A percentile compares a stretch with the other conserved stretches of the same genome.
Conservation (phyloP, 495 filamentous ascomycete species). For the Xylaria sp. region DNA sequence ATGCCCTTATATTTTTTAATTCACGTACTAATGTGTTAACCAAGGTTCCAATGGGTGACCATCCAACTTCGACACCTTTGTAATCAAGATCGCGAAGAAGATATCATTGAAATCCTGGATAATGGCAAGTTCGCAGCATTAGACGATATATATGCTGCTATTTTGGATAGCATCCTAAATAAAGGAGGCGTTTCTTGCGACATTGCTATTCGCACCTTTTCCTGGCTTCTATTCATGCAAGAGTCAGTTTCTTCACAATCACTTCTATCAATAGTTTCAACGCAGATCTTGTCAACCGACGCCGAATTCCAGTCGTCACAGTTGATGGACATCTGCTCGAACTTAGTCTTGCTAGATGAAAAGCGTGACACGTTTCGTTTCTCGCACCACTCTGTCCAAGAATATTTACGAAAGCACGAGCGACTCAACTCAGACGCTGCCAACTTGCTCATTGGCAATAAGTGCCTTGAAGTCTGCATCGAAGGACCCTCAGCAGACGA, state of each 20-base stretch:
- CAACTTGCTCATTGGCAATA: neutral
- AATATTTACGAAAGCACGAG: neutral
- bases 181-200: neutral
- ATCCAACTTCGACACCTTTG: neutral
- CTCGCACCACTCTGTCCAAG: neutral
- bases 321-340: neutral
- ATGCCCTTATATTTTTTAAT: neutral
- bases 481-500: neutral
- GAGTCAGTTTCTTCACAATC: neutral
- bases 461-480: neutral
- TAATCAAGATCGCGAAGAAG: neutral
- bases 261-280: neutral
- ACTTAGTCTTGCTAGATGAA: neutral
- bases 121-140: neutral
- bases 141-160: neutral
- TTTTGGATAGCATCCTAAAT: neutral
- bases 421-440: neutral
- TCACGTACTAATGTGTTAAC: neutral
- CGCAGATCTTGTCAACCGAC: neutral
- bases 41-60: neutral
- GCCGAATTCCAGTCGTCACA: neutral
- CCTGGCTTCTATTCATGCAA: neutral
- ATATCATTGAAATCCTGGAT: neutral
- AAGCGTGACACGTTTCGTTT: neutral
- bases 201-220: neutral